Evolutionary conservation across 768 basidiomycete species (phyloP).

Genomic region (Dendrothele bispora): DNA sequence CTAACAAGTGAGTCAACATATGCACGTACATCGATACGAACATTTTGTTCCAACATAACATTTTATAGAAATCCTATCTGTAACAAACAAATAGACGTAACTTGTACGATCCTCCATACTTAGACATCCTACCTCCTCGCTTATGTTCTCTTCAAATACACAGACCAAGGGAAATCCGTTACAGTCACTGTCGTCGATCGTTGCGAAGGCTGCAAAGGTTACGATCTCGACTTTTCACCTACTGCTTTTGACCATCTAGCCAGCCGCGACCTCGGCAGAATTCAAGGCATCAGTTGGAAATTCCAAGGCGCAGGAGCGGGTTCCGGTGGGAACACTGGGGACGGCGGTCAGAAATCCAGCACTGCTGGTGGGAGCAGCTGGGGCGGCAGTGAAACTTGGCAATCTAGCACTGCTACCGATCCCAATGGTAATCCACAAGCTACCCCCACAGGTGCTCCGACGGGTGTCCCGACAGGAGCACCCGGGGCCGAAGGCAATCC

Average conservation of each 20-base stretch:
- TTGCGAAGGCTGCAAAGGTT: conserved; percentile 38
- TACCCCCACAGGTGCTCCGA: too few species aligned
- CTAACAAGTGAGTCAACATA: too few species aligned
- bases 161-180: conserved; percentile 36
- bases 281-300: conserved; percentile 34
- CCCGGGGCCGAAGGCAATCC: too few species aligned
- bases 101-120: conserved; percentile 3
- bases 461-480: too few species aligned
- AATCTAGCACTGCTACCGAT: too few species aligned
- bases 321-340: too few species aligned
- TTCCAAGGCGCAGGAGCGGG: conserved; percentile 12
- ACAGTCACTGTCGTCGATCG: conserved; percentile 41
- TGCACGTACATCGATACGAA: too few species aligned
- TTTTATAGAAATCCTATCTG: conserved; percentile 14
- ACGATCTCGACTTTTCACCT: conserved; percentile 42
- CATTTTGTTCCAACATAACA: too few species aligned
- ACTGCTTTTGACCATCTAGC: conserved; percentile 36
- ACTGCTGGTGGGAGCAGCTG: too few species aligned
- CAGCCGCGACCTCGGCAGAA: conserved; percentile 30
- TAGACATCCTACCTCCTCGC: not conserved
- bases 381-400: too few species aligned
- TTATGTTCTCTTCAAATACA: not conserved
- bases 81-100: conserved; percentile 1
- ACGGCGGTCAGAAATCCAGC: too few species aligned
- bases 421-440: too few species aligned